Evolutionary conservation across 1,139 yeast genomes (phyloP), one percentile per base, ranked within the genome.

Genomic region (Yamadazyma oceani): DNA sequence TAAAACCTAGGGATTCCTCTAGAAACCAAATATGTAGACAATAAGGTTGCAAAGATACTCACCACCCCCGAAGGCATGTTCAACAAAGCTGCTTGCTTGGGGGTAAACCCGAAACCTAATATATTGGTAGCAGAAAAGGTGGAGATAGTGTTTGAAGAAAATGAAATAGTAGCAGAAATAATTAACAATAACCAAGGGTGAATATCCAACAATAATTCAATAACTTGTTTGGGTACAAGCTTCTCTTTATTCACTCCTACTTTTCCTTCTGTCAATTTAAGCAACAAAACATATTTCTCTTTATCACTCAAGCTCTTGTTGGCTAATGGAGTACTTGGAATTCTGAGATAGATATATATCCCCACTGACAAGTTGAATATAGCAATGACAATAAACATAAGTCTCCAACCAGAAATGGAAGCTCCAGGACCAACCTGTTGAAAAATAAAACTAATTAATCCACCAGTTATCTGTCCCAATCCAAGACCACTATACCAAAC

Each of bases 191-290:
- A 50, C 75, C 77, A 74, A 2, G 77, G 58, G 26, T 73, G 57
- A 6, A 74, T 73, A 45, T 75, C 80, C 37, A 51, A 62, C 3
- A 73, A 34, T 2, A 73, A 64, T 49, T 75, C 80, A n/a, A 54
- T 41, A n/a, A 65, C 59, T 43, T 75, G 80, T 26, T 60, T 46
- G 41, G 50, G 60, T 44, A 69, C 73, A 51, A 74, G 65, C 14
- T 46, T 48, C 39, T 67, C 71, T 41, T 68, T 73, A 42, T 70
- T 75, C 36, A 74, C 70, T 2, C 78, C 54, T 8, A 72, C 47
- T 39, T 61, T 62, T 8, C 34, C 44, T 27, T 41, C 40, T 3
- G 43, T 28, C 12, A 45, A 35, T 17, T 40, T 58, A 53, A 17
- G 61, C 58, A 15, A 59, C 55, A 38, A 54, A 34, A 29, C 43